Base-by-base conservation (phyloP, 345 rosid genomes). In the Laguncularia racemosa region DNA sequence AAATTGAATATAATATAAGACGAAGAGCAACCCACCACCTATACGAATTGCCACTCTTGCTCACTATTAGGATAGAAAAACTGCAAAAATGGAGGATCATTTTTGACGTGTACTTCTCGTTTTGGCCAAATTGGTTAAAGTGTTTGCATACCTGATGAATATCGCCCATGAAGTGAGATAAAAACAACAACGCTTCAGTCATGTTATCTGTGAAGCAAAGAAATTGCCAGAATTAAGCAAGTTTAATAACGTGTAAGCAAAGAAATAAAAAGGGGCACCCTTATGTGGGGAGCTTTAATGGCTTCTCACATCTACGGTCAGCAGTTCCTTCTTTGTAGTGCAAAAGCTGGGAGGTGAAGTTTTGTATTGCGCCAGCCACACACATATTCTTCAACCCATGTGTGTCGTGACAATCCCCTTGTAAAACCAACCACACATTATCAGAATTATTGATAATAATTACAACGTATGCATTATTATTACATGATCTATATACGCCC, bases 91-190 rank as follows among this genome's bases (percentile, higher is more conserved):
- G 28, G 28, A 33, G 40, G 9, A 33, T 9, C 1, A 33, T 33
- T 33, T 33, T 6, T 33, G 9, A 9, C 40, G 40, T 33, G 40
- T 7, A 33, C 10, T 4, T 33, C 7, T 33, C 9, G 10, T 33
- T 33, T 33, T 33, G 4, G 6, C 15, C 50, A 17, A 59, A 18
- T 2, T 16, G 17, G 10, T 23, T 16, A 13, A 47, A 20, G 52
- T 14, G 16, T 14, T 20, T 55, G 13, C 13, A 14, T 53, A 13
- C 95, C 95, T 91, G 96, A 66, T 89, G 95, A 56, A 92, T 72
- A 64, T 89, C 98, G 63, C 98, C 98, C 86, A 88, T 81, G 78
- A 88, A 91, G 63, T 91, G 96, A 15, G 98, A 86, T 67, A 89
- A 70, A 77, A 92, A 92, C 60, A 92, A 56, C 64, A 92, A 70